phyloP scores from a whole-genome alignment of 2,329 filamentous ascomycete genomes.

The Aureobasidium subglaciale region DNA sequence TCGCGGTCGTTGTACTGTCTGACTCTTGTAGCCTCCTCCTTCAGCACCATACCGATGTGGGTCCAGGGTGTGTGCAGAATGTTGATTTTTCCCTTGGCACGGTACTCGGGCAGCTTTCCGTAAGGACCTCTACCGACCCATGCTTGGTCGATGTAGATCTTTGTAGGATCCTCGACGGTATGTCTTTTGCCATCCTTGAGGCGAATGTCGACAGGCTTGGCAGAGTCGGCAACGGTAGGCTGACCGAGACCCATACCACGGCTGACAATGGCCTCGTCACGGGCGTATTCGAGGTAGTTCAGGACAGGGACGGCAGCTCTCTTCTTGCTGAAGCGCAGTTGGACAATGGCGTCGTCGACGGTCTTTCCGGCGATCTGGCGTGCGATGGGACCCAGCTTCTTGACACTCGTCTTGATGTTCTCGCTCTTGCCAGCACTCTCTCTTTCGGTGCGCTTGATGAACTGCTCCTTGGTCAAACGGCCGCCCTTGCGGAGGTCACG shows the following conservation, averaged over 20 bases:
- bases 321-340: slow-evolving; percentile 96
- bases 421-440: slow-evolving; percentile 56
- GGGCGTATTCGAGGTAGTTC: slow-evolving; percentile 72
- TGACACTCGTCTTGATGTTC: slow-evolving; percentile 74
- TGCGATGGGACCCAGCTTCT: slow-evolving; percentile 83
- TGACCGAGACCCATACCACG: slow-evolving; percentile 72
- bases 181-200: slow-evolving; percentile 70
- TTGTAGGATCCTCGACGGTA: slow-evolving; percentile 64
- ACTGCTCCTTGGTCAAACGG: slow-evolving; percentile 57
- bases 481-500: slow-evolving; percentile 63
- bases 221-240: slow-evolving; percentile 17
- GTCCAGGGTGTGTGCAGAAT: slow-evolving; percentile 65
- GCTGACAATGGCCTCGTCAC: slow-evolving; percentile 70
- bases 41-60: slow-evolving; percentile 70
- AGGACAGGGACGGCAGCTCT: slow-evolving; percentile 75
- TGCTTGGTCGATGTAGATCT: slow-evolving; percentile 83
- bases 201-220: slow-evolving; percentile 52
- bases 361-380: slow-evolving; percentile 88
- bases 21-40: slow-evolving; percentile 87
- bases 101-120: slow-evolving; percentile 57
- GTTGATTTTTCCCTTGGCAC: slow-evolving; percentile 67
- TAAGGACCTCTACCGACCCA: slow-evolving; percentile 78
- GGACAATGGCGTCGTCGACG: slow-evolving; percentile 85
- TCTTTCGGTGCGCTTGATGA: slow-evolving; percentile 60
- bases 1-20: slow-evolving; percentile 71